Percentiles rank a stretch among this genome's conserved stretches.
Conservation (phyloP, 345 rosid genomes). For the Citrus unshiu region DNA sequence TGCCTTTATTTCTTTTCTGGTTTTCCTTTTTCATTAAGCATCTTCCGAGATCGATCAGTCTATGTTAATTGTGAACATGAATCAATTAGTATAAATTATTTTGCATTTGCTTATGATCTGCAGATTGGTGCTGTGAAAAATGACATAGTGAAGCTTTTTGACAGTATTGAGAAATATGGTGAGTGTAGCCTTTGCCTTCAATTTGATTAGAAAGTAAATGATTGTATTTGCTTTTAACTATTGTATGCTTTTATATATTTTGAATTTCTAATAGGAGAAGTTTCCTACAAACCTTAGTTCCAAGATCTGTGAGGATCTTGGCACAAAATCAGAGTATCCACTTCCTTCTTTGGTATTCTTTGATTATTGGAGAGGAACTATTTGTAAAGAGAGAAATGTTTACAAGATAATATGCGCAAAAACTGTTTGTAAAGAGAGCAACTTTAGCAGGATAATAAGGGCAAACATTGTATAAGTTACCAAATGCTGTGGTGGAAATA, state of each 20-base stretch:
- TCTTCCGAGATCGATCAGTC: background rate
- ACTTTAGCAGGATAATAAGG: background rate
- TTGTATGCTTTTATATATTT: background rate
- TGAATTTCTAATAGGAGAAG: background rate
- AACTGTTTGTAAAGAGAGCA: background rate
- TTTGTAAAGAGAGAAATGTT: background rate
- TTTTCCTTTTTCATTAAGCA: no score
- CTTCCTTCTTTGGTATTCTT: background rate
- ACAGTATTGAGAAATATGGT: constrained; percentile 84
- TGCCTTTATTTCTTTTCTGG: background rate
- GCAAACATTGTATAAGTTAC: background rate
- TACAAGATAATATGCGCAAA: background rate
- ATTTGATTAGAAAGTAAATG: background rate
- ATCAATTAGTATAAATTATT: constrained; percentile 1
- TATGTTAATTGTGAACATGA: background rate
- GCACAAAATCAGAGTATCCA: background rate
- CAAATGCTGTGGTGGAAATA: background rate
- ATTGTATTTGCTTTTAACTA: background rate
- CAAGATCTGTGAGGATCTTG: background rate
- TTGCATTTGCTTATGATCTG: constrained; percentile 18
- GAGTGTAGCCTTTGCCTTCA: constrained; percentile 14
- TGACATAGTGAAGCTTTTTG: constrained; percentile 80
- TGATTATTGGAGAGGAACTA: background rate
- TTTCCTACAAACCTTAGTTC: background rate
- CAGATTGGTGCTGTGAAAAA: constrained; percentile 68